A percentile compares a stretch with the other conserved stretches of the same genome.
phyloP scores from a whole-genome alignment of 805 yeast species.

The Sugiyamaella smithiae region DNA sequence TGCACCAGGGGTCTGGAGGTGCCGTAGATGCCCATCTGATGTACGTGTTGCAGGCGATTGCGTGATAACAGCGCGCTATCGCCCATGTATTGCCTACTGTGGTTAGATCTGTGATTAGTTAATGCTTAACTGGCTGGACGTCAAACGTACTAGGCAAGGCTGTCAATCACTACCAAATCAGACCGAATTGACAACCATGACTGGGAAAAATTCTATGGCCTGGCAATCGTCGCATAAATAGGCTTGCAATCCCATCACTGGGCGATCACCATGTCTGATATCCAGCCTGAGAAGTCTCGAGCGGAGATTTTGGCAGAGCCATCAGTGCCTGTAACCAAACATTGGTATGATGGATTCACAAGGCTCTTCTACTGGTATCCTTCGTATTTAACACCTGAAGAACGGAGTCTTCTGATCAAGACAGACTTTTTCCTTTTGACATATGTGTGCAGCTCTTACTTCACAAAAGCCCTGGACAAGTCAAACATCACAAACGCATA shows the following conservation, averaged over 20 bases:
- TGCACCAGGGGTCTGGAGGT: neutral
- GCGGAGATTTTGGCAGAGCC: neutral
- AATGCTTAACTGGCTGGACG: no score
- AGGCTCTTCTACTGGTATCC: constrained; percentile 35
- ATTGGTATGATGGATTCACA: constrained; percentile 31
- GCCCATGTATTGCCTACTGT: neutral
- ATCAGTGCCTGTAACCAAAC: neutral
- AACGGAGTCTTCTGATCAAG: constrained; percentile 35
- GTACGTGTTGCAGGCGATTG: constrained; percentile 1
- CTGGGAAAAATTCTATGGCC: no score
- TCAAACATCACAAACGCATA: constrained; percentile 51
- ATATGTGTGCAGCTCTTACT: constrained; percentile 39
- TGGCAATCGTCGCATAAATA: no score
- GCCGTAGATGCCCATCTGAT: neutral
- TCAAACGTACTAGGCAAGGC: no score
- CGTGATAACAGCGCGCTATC: neutral
- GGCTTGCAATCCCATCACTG: no score
- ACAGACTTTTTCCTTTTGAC: constrained; percentile 34
- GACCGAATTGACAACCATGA: no score
- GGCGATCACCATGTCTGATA: neutral
- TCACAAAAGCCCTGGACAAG: constrained; percentile 52
- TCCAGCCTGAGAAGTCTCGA: neutral
- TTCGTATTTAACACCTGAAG: constrained; percentile 24
- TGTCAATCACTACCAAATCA: neutral
- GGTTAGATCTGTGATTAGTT: no score